Evolutionary conservation across 495 filamentous ascomycete species (phyloP).

Genomic region (Talaromyces adpressus): DNA sequence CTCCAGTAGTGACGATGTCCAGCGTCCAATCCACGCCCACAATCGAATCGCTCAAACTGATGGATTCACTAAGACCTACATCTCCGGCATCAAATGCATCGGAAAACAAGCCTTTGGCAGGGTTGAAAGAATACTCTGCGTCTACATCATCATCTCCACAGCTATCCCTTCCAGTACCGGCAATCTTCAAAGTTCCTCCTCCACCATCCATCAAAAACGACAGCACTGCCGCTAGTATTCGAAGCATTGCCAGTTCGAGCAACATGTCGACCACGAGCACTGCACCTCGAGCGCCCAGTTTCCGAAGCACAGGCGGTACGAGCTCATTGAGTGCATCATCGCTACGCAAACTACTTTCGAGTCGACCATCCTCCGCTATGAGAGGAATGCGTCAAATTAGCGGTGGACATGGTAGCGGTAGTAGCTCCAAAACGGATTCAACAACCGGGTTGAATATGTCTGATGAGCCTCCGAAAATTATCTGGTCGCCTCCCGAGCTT

Average conservation of each 20-base stretch:
- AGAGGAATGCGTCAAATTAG: slow-evolving; percentile 27
- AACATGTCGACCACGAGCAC: slow-evolving; percentile 34
- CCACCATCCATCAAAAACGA: slow-evolving; percentile 16
- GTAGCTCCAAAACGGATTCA: background rate
- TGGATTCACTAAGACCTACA: background rate
- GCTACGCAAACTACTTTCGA: slow-evolving; percentile 30
- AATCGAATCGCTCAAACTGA: slow-evolving; percentile 1
- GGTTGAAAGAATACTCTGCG: slow-evolving; percentile 17
- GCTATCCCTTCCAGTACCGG: slow-evolving; percentile 30
- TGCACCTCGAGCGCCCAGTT: slow-evolving; percentile 21
- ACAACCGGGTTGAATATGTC: slow-evolving; percentile 5
- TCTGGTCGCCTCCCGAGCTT: slow-evolving; percentile 37
- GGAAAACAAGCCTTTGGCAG: background rate
- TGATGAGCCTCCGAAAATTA: slow-evolving; percentile 31
- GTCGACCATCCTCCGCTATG: slow-evolving; percentile 15
- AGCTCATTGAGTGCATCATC: slow-evolving; percentile 22
- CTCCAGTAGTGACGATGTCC: slow-evolving; percentile 7
- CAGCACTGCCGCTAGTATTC: slow-evolving; percentile 31
- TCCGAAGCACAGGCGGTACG: slow-evolving; percentile 32
- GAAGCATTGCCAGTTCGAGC: slow-evolving; percentile 36
- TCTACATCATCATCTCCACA: slow-evolving; percentile 17
- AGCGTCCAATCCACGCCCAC: background rate
- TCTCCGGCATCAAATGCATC: background rate
- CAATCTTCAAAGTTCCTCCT: slow-evolving; percentile 4
- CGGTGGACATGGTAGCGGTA: slow-evolving; percentile 9